Conservation (phyloP, 1,284 basidiomycete genomes). For the Boletellus dicymbophilus region DNA sequence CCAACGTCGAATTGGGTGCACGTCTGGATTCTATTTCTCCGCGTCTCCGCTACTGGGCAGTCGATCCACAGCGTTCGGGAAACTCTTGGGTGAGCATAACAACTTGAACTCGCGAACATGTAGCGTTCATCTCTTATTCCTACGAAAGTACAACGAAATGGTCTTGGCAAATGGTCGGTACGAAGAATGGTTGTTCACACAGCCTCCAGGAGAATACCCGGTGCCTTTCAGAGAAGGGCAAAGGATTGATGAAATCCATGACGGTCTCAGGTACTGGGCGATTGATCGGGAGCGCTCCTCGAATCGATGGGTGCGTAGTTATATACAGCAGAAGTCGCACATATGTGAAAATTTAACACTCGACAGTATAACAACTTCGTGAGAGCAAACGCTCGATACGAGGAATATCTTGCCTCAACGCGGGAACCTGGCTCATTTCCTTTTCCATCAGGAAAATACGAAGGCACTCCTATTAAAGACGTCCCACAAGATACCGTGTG, state of each 20-base stretch:
- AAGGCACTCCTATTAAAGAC: conserved; percentile 8
- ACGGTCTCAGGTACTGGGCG: conserved; percentile 8
- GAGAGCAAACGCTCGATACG: conserved; percentile 15
- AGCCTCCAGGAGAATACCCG: conserved; percentile 14
- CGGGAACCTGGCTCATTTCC: conserved; percentile 8
- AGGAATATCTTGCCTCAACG: conserved; percentile 12
- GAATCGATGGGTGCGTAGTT: conserved; percentile 13
- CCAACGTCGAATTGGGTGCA: conserved; percentile 9
- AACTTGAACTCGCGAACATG: neutral
- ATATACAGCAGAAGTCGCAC: too few species aligned
- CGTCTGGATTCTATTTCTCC: conserved; percentile 18
- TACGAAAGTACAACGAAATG: conserved; percentile 8
- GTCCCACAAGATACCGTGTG: conserved; percentile 14
- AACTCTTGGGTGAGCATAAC: conserved; percentile 17
- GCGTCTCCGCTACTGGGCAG: conserved; percentile 17
- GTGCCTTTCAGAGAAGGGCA: conserved; percentile 9
- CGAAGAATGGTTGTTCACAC: conserved; percentile 15
- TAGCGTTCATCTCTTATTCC: conserved; percentile 1
- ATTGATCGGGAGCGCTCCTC: neutral
- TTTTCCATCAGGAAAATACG: conserved; percentile 1
- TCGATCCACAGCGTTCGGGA: neutral
- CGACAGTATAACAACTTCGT: conserved; percentile 14
- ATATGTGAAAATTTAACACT: too few species aligned
- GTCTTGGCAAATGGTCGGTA: conserved; percentile 13
- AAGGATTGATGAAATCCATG: conserved; percentile 4